Evolutionary conservation across 1,284 basidiomycete genomes (phyloP).

Genomic region (Trametes hirsuta): DNA sequence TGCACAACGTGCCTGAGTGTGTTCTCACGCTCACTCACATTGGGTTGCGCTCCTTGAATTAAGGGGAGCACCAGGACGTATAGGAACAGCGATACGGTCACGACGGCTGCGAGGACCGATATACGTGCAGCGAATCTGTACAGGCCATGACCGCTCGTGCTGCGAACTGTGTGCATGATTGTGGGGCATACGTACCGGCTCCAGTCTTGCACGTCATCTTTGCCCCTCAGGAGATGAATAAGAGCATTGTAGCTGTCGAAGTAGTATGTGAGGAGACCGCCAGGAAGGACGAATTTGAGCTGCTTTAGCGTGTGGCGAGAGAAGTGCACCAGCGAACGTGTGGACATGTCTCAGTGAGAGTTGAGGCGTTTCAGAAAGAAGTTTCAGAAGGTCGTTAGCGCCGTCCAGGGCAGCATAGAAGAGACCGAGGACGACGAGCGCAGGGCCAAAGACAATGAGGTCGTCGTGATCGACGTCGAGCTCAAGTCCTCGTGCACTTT

Average conservation of each 20-base stretch:
- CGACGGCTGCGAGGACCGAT: conserved; percentile 44
- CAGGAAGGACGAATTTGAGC: conserved; percentile 74
- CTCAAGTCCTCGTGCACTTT: background rate
- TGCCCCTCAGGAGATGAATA: conserved; percentile 41
- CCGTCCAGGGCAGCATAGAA: background rate
- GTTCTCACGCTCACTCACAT: conserved; percentile 50
- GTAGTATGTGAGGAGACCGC: conserved; percentile 61
- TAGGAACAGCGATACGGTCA: conserved; percentile 69
- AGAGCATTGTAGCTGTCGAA: conserved; percentile 58
- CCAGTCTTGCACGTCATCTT: conserved; percentile 44
- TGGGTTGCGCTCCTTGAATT: conserved; percentile 63
- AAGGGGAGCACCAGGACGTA: conserved; percentile 69
- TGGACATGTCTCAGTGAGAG: conserved; percentile 8
- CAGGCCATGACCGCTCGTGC: background rate
- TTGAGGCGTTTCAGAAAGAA: background rate
- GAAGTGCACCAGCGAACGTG: conserved; percentile 26
- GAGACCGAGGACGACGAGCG: background rate
- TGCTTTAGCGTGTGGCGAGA: conserved; percentile 61
- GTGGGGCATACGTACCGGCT: conserved; percentile 47
- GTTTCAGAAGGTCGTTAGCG: background rate
- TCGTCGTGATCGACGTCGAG: conserved; percentile 14
- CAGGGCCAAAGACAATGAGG: conserved; percentile 2
- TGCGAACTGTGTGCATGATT: background rate
- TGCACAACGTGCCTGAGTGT: background rate
- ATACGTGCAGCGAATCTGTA: conserved; percentile 44